Base-by-base conservation (phyloP, 2,329 filamentous ascomycete species). In the Hypoxylon sp. region DNA sequence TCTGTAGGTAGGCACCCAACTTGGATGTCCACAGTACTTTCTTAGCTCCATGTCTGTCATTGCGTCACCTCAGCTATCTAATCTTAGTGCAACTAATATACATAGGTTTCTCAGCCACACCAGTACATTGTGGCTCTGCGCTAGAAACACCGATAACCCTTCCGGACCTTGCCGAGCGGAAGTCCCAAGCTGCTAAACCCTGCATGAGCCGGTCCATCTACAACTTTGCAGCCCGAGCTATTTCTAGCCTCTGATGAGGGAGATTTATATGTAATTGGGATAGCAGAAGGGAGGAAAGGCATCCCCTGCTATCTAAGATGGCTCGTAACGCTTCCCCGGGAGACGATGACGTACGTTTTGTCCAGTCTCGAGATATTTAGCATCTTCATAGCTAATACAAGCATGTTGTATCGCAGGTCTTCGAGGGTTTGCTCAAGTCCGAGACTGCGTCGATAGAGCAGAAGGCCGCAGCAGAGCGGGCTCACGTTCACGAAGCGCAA, bases 401-500 rank as follows among this genome's bases (percentile, higher is more conserved):
- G 33, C 24, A 48, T 52, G 5, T 39, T 39, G 26, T 44, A 8
- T 17, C 2, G 11, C 46, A 79, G 77, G 76, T 68, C 73, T 78
- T 78, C 70, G 71, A 77, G 61, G 68, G 71, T 58, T 60, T 78
- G 54, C 72, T 78, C 31, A 75, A 73, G 62, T 73, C 71, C 58
- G 77, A 78, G 59, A 68, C 70, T 14, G 71, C 71, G 17, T 74
- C 74, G 3, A 56, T 78, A 65, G 73, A 78, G 60, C 73, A 77
- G 51, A 74, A 72, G 59, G 69, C 73, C n/a, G 68, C 65, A 11
- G 60, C 70, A 14, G 75, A 72, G 56, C 66, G 70, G 26, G 70
- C 73, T n/a, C 69, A 71, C 13, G 69, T 68, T 3, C 63, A 88
- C 77, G 86, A 73, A 11, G 68, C 72, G 5, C 68, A 89, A 78